These are phyloP conservation scores for Fragaria vesca DNA, from an alignment of 306 rosid genomes.

Conservation along the genomic window DNA sequence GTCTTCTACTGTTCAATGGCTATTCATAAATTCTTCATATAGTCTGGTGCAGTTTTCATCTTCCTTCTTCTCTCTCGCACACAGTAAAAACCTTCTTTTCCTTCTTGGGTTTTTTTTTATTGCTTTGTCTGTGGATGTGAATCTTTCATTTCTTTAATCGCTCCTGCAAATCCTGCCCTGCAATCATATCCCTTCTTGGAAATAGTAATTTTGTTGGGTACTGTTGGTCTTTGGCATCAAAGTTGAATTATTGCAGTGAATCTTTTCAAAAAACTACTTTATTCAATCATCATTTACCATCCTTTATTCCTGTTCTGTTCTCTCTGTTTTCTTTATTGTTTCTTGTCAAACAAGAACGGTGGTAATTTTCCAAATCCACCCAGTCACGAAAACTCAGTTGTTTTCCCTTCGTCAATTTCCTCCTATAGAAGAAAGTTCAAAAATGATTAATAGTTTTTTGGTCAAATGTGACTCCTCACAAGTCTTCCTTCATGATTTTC, in stretches of 20 bases:
- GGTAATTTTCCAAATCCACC: background rate
- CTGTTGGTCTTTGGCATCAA: background rate
- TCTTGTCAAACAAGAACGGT: background rate
- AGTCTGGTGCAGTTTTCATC: background rate
- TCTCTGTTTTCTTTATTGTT: background rate
- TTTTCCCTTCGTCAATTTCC: background rate
- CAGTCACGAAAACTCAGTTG: background rate
- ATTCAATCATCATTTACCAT: background rate
- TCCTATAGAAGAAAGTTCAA: background rate
- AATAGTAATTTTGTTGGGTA: background rate
- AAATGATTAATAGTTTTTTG: no score
- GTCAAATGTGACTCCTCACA: background rate
- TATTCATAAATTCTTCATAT: background rate
- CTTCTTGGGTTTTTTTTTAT: background rate
- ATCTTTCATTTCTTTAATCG: background rate
- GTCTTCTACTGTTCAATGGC: background rate
- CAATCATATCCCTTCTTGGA: background rate
- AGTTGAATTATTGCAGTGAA: background rate
- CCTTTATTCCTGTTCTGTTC: background rate
- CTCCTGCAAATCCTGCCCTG: background rate
- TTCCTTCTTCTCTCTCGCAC: background rate
- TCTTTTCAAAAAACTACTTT: background rate
- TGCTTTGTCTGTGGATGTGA: background rate
- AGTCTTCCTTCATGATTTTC: background rate
- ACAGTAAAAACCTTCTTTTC: background rate